Evolutionary conservation across 208 protist species (phyloP).

Genomic region (Angomonas deanei): DNA sequence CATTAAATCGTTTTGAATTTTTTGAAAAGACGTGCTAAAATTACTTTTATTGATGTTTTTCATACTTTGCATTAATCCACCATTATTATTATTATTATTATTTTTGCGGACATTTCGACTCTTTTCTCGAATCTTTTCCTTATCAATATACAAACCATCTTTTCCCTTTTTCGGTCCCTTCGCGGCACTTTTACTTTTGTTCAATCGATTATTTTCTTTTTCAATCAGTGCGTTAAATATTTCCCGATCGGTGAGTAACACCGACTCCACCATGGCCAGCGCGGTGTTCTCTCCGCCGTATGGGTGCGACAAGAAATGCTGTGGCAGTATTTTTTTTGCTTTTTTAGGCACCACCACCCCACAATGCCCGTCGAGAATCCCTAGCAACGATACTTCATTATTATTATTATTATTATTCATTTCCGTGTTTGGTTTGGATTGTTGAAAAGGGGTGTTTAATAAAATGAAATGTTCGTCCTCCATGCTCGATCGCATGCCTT

Average conservation of each 20-base stretch:
- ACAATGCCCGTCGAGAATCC: constrained; percentile 81
- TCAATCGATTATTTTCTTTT: not conserved
- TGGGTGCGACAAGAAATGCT: constrained; percentile 53
- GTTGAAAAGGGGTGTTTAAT: constrained; percentile 8
- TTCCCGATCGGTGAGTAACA: constrained; percentile 61
- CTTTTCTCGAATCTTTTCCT: constrained; percentile 8
- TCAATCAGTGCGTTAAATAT: constrained; percentile 19
- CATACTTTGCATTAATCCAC: not conserved
- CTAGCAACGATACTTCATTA: constrained; percentile 38
- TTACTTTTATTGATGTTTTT: not conserved
- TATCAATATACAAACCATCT: constrained; percentile 7
- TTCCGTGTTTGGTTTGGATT: not conserved
- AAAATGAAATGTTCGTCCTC: constrained; percentile 72
- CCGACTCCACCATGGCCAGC: constrained; percentile 62
- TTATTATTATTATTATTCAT: constrained; percentile 1
- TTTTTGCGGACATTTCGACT: constrained; percentile 4
- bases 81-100: not conserved
- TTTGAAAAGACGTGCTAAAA: not conserved
- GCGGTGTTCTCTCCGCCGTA: constrained; percentile 69
- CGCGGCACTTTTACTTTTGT: not conserved
- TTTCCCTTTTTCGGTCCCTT: not conserved
- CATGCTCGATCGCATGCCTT: constrained; percentile 77
- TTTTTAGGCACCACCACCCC: constrained; percentile 65
- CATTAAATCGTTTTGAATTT: not conserved
- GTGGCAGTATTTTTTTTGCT: constrained; percentile 47